phyloP scores from a whole-genome alignment of 352 stramenopile genomes.

The Lagenidium sp. region DNA sequence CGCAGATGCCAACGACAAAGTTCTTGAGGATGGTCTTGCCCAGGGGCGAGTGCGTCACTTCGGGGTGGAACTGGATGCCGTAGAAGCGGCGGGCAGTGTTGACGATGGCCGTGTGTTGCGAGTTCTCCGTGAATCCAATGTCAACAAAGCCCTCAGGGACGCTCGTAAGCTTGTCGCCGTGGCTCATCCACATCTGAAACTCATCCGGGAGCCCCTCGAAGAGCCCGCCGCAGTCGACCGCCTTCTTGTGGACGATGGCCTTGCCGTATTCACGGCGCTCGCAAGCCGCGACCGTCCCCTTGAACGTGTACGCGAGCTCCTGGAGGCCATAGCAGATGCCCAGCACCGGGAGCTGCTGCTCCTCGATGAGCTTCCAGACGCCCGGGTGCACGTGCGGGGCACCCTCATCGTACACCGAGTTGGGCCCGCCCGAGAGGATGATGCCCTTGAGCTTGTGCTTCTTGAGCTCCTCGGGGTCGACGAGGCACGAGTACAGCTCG shows the following conservation, averaged over 20 bases:
- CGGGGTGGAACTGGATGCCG: conserved; percentile 97
- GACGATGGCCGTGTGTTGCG: conserved; percentile 92
- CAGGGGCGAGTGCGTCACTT: conserved; percentile 95
- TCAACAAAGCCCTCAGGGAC: conserved; percentile 91
- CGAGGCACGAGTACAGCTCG: conserved; percentile 98
- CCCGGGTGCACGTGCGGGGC: conserved; percentile 91
- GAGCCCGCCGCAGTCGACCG: conserved; percentile 53
- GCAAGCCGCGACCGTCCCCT: conserved; percentile 90
- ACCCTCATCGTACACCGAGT: conserved; percentile 94
- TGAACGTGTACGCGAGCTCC: conserved; percentile 95
- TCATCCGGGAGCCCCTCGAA: conserved; percentile 89
- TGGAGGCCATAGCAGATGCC: conserved; percentile 97
- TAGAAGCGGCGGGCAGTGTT: conserved; percentile 93
- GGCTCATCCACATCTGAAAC: conserved; percentile 99
- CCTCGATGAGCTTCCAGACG: conserved; percentile 96
- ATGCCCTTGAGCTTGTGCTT: conserved; percentile 94
- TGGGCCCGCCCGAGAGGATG: conserved; percentile 96
- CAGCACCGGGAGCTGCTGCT: conserved; percentile 94
- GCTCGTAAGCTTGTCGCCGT: conserved; percentile 97
- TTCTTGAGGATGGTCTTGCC: conserved; percentile 96
- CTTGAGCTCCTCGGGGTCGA: conserved; percentile 87
- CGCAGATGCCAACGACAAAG: conserved; percentile 96
- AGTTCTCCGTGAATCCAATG: conserved; percentile 85
- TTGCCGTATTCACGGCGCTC: conserved; percentile 97
- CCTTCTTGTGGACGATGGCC: conserved; percentile 83